phyloP scores from a whole-genome alignment of 2,329 filamentous ascomycete genomes.

The Geosmithia morbida region DNA sequence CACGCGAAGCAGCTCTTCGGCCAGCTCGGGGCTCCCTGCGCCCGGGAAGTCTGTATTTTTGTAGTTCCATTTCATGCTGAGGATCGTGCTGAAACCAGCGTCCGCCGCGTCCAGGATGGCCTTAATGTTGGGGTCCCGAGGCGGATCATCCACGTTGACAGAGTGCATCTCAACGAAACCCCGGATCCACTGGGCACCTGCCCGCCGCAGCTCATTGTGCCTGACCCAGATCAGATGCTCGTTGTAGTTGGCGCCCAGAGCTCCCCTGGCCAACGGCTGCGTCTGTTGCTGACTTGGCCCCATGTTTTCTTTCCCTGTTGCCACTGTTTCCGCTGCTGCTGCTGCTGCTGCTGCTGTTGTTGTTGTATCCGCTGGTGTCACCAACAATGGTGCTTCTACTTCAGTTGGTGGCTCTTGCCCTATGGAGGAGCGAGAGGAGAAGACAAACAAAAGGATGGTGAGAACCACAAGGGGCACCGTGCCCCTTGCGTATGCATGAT shows the following conservation, averaged over 20 bases:
- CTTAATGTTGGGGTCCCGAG: neutral
- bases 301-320: neutral
- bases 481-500: neutral
- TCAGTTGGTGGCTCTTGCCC: neutral
- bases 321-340: no score
- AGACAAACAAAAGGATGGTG: neutral
- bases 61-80: neutral
- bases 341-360: neutral
- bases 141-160: neutral
- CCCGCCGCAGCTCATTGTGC: neutral
- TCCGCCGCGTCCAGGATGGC: neutral
- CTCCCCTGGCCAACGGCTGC: neutral
- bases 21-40: neutral
- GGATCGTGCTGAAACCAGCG: neutral
- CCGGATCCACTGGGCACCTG: neutral
- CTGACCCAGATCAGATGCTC: neutral
- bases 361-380: neutral
- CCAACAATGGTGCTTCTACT: neutral
- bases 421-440: neutral
- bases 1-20: neutral
- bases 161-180: neutral
- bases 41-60: neutral
- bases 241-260: neutral
- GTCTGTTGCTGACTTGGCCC: neutral
- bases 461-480: neutral